Percentiles rank a stretch among this genome's conserved stretches.
Evolutionary conservation across 2,329 filamentous ascomycete genomes (phyloP).

Genomic region (Trichophyton benhamiae): DNA sequence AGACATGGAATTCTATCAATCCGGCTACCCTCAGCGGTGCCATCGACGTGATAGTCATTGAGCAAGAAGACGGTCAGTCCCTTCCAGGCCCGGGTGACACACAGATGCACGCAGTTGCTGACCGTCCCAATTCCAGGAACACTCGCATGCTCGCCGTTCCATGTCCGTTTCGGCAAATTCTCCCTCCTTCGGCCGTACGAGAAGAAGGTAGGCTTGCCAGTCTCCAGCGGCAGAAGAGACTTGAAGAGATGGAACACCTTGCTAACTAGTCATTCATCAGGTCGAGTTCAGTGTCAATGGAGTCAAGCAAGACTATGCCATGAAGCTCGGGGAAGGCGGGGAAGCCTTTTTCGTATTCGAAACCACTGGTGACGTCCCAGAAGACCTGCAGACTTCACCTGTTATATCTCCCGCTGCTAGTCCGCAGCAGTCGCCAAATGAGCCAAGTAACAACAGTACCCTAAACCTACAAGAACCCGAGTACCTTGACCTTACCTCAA

Average conservation of each 20-base stretch:
- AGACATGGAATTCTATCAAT: slow-evolving; percentile 99
- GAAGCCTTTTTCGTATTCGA: slow-evolving; percentile 99
- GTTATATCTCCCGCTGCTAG: slow-evolving; percentile 81
- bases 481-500: slow-evolving; percentile 32
- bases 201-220: slow-evolving; percentile 55
- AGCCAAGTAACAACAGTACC: slow-evolving; percentile 17
- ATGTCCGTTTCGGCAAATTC: slow-evolving; percentile 98
- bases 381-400: slow-evolving; percentile 85
- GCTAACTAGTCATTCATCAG: slow-evolving; percentile 18
- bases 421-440: slow-evolving; percentile 40
- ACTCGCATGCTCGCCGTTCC: slow-evolving; percentile 88
- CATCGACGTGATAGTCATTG: slow-evolving; percentile 97
- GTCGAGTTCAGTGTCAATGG: slow-evolving; percentile 96
- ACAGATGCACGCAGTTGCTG: slow-evolving; percentile 5
- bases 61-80: slow-evolving; percentile 72
- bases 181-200: slow-evolving; percentile 87
- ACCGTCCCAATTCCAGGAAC: slow-evolving; percentile 33
- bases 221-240: not conserved
- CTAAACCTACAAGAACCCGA: slow-evolving; percentile 38
- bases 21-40: slow-evolving; percentile 92
- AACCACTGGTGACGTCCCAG: slow-evolving; percentile 82
- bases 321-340: slow-evolving; percentile 95
- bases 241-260: not conserved
- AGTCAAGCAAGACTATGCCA: slow-evolving; percentile 79
- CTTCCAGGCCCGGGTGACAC: not conserved